phyloP scores from a whole-genome alignment of 495 filamentous ascomycete species.

The Hypoxylon lenormandii region DNA sequence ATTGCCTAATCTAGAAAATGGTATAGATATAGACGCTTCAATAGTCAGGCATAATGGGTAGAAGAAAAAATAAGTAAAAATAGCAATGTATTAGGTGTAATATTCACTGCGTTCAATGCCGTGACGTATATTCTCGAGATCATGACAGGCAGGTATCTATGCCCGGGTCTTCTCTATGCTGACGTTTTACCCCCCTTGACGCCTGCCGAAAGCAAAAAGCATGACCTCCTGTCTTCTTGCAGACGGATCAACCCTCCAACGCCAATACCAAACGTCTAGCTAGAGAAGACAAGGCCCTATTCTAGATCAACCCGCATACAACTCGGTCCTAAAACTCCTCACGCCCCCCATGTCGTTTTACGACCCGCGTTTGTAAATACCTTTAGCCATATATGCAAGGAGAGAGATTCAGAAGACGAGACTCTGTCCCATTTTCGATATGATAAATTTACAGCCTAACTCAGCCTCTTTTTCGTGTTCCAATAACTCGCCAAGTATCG shows the following conservation, averaged over 20 bases:
- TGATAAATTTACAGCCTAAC: constrained; percentile 82
- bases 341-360: constrained; percentile 22
- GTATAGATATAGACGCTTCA: too few relatives aligned
- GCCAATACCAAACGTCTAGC: constrained; percentile 19
- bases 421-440: constrained; percentile 69
- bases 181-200: constrained; percentile 7
- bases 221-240: not conserved
- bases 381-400: constrained; percentile 27
- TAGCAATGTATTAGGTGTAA: too few relatives aligned
- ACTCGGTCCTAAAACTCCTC: constrained; percentile 18
- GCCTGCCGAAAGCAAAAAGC: constrained; percentile 14
- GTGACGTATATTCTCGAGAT: constrained; percentile 2
- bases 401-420: constrained; percentile 48
- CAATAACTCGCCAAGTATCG: constrained; percentile 74
- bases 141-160: constrained; percentile 16
- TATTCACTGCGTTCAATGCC: too few relatives aligned
- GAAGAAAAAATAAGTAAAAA: too few relatives aligned
- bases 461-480: constrained; percentile 69
- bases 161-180: not conserved
- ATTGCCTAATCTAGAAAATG: too few relatives aligned
- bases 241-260: constrained; percentile 19
- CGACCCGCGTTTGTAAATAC: constrained; percentile 21
- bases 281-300: constrained; percentile 21
- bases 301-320: constrained; percentile 17
- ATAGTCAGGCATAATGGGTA: too few relatives aligned